phyloP scores from a whole-genome alignment of 164 flowering plant genomes.

The Santalum album region DNA sequence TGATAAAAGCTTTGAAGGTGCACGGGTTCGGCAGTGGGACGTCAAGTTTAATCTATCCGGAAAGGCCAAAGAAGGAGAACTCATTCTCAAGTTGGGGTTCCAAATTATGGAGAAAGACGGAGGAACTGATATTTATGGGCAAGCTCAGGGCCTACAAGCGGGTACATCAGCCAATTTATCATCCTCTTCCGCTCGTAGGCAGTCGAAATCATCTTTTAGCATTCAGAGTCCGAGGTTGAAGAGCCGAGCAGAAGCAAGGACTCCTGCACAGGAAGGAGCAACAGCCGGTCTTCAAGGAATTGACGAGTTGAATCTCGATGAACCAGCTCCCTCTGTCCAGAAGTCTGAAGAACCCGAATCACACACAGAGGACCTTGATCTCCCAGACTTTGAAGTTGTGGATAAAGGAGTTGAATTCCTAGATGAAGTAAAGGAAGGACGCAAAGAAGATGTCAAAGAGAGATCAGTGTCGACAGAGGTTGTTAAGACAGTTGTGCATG shows the following conservation, averaged over 20 bases:
- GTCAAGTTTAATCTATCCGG: slow-evolving; percentile 50
- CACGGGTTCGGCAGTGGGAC: slow-evolving; percentile 79
- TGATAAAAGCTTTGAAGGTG: slow-evolving; percentile 55
- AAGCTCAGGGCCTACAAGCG: slow-evolving; percentile 28
- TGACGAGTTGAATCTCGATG: slow-evolving; percentile 81
- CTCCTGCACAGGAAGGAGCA: slow-evolving; percentile 40
- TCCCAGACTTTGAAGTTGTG: slow-evolving; percentile 78
- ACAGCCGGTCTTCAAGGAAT: slow-evolving; percentile 43
- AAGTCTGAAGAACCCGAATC: slow-evolving; percentile 37
- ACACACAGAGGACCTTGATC: slow-evolving; percentile 45
- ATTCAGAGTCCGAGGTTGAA: slow-evolving; percentile 66
- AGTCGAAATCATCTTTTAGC: slow-evolving; percentile 76
- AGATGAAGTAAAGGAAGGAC: slow-evolving; percentile 26
- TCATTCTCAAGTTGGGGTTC: slow-evolving; percentile 70
- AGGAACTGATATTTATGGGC: slow-evolving; percentile 51
- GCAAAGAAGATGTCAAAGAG: slow-evolving; percentile 28
- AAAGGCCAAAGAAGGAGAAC: slow-evolving; percentile 84
- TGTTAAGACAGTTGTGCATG: slow-evolving; percentile 71
- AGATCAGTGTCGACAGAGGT: slow-evolving; percentile 52
- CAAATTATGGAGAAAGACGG: slow-evolving; percentile 93
- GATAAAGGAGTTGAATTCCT: slow-evolving; percentile 83
- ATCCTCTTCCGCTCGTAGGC: slow-evolving; percentile 53
- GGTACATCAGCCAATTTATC: slow-evolving; percentile 19
- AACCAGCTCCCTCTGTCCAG: slow-evolving; percentile 37
- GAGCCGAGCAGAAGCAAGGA: slow-evolving; percentile 36